Percentiles rank a stretch among this genome's conserved stretches.
Evolutionary conservation across 2,329 filamentous ascomycete genomes (phyloP).

Genomic region (Lecanicillium sp.): DNA sequence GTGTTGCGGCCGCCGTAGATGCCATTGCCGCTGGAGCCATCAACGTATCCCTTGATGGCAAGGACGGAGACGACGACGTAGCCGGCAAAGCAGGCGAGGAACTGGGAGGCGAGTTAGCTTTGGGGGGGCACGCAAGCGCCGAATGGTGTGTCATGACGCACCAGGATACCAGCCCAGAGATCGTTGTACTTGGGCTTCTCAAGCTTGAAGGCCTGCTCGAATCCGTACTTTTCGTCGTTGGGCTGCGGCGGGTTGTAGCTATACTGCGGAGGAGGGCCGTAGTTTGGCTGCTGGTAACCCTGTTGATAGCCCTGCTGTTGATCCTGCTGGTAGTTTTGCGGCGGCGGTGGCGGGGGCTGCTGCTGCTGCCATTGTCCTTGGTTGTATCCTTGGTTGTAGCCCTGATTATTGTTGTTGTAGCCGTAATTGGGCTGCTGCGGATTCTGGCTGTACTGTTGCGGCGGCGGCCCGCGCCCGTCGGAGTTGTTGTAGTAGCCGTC

Average conservation of each 20-base stretch:
- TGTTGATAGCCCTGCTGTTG: constrained; percentile 7
- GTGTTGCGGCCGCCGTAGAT: constrained; percentile 64
- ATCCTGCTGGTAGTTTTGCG: constrained; percentile 15
- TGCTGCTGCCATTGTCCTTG: constrained; percentile 17
- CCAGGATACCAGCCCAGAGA: constrained; percentile 77
- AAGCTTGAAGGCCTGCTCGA: constrained; percentile 77
- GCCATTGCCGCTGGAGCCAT: constrained; percentile 55
- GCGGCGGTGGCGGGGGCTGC: constrained; percentile 17
- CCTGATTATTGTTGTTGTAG: constrained; percentile 7
- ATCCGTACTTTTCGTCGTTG: constrained; percentile 45
- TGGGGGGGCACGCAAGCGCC: background rate
- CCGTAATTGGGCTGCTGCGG: constrained; percentile 11
- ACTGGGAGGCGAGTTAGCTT: constrained; percentile 29
- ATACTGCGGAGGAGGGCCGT: constrained; percentile 22
- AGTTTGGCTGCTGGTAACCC: constrained; percentile 19
- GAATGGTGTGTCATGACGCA: constrained; percentile 26
- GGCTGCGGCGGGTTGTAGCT: constrained; percentile 28
- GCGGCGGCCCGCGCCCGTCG: constrained; percentile 11
- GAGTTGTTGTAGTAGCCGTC: constrained; percentile 23
- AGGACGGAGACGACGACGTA: constrained; percentile 72
- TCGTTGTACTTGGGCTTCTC: constrained; percentile 85
- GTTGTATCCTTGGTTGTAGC: constrained; percentile 14
- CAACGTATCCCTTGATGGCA: constrained; percentile 65
- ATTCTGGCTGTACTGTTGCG: constrained; percentile 9
- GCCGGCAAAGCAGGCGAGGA: constrained; percentile 63